These are phyloP conservation scores for Pinus albicaulis DNA, from an alignment of 75 land plant species.

Conservation along the genomic window DNA sequence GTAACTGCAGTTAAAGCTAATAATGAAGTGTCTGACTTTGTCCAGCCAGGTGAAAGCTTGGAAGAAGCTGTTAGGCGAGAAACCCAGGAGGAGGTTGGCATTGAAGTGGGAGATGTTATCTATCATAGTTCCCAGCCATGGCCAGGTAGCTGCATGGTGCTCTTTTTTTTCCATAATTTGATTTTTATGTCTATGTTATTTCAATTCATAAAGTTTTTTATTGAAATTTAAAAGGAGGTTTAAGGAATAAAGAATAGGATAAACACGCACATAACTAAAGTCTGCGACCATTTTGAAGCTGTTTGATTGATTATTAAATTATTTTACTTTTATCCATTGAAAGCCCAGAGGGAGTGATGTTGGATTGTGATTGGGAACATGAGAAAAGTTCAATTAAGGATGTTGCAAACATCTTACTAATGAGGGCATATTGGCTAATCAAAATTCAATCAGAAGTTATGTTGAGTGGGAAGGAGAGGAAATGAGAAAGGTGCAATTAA, in stretches of 20 bases:
- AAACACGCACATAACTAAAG: not conserved
- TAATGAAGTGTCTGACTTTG: constrained; percentile 1
- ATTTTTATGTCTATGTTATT: not conserved
- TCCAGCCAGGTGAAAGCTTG: constrained; percentile 94
- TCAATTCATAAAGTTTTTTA: not conserved
- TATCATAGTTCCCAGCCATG: constrained; percentile 98
- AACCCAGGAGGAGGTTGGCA: constrained; percentile 89
- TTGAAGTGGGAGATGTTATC: constrained; percentile 91
- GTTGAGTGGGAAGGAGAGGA: no score
- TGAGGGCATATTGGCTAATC: not conserved
- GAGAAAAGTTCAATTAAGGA: not conserved
- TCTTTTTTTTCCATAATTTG: not conserved
- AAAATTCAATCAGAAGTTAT: no score
- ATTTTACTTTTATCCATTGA: not conserved
- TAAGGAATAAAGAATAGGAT: not conserved
- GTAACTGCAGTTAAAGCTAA: constrained; percentile 3
- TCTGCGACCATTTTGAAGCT: not conserved
- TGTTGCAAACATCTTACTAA: not conserved
- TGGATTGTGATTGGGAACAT: not conserved
- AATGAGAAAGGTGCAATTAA: not conserved
- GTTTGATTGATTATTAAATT: constrained; percentile 2
- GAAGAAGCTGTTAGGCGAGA: constrained; percentile 97
- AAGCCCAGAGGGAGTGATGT: not conserved
- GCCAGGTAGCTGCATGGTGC: constrained; percentile 59
- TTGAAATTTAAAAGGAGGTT: not conserved